Conservation (phyloP, 768 basidiomycete species). For the Pulveroboletus frians region DNA sequence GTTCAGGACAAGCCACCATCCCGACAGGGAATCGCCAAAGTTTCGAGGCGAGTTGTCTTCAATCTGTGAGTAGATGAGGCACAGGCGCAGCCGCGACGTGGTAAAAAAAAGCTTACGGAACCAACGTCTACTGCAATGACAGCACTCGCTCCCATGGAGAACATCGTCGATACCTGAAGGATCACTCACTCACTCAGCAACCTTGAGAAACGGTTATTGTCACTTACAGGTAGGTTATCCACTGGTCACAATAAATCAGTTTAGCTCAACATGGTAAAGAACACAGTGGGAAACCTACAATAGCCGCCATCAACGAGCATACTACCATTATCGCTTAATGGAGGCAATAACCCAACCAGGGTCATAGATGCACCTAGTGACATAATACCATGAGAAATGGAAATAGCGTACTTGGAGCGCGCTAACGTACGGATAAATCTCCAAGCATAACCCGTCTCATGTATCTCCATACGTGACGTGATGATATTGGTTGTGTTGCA, state of each 20-base stretch:
- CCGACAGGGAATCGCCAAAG: slow-evolving; percentile 92
- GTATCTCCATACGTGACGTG: slow-evolving; percentile 94
- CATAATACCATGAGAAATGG: slow-evolving; percentile 3
- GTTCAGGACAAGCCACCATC: slow-evolving; percentile 93
- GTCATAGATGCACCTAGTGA: slow-evolving; percentile 90
- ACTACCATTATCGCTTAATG: slow-evolving; percentile 89
- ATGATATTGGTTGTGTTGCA: slow-evolving; percentile 98
- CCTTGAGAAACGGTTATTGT: neutral
- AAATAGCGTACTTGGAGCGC: neutral
- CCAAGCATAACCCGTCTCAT: slow-evolving; percentile 99
- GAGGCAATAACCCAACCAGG: slow-evolving; percentile 89
- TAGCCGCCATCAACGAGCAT: slow-evolving; percentile 90
- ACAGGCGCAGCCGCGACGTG: neutral
- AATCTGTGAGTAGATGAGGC: slow-evolving; percentile 34
- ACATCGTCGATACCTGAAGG: slow-evolving; percentile 79
- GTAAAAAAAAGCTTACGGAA: slow-evolving; percentile 48
- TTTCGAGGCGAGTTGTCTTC: slow-evolving; percentile 94
- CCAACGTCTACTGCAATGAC: slow-evolving; percentile 95
- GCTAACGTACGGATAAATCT: slow-evolving; percentile 67
- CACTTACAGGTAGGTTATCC: slow-evolving; percentile 78
- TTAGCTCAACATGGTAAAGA: slow-evolving; percentile 9
- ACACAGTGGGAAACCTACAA: slow-evolving; percentile 43
- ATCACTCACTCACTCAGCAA: slow-evolving; percentile 6
- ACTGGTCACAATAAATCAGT: slow-evolving; percentile 38
- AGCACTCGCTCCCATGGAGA: slow-evolving; percentile 81